phyloP scores from a whole-genome alignment of 179 eudicot species.

The Heliamphora pulchella region DNA sequence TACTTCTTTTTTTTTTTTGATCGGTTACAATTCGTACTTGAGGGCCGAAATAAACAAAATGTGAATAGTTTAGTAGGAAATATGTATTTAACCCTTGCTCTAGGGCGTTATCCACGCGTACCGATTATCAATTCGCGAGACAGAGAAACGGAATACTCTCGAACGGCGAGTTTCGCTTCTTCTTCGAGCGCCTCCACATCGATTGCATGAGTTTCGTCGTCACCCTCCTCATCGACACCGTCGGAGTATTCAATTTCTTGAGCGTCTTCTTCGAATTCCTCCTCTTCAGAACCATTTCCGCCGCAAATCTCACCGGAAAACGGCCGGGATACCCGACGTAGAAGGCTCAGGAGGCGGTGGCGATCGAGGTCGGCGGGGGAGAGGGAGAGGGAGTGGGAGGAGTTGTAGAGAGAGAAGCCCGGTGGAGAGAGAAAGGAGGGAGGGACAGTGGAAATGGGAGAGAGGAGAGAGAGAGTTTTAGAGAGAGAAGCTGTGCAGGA shows the following conservation, averaged over 20 bases:
- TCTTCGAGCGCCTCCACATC: slow-evolving; percentile 65
- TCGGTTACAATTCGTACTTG: no score
- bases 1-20: no score
- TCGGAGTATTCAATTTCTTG: slow-evolving; percentile 32
- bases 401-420: neutral
- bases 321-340: slow-evolving; percentile 21
- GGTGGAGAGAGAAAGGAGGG: neutral
- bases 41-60: no score
- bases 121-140: slow-evolving; percentile 51
- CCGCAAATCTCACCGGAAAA: slow-evolving; percentile 8
- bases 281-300: slow-evolving; percentile 11
- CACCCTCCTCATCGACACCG: slow-evolving; percentile 24
- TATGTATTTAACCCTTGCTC: no score
- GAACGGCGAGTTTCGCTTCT: slow-evolving; percentile 51
- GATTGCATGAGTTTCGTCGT: slow-evolving; percentile 19
- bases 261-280: slow-evolving; percentile 17
- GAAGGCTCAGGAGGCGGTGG: neutral
- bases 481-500: slow-evolving; percentile 18
- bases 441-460: neutral
- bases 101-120: slow-evolving; percentile 11
- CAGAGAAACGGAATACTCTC: slow-evolving; percentile 50
- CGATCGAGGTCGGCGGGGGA: slow-evolving; percentile 14
- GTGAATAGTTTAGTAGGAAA: no score
- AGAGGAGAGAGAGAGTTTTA: slow-evolving; percentile 17
- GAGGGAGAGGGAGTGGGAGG: slow-evolving; percentile 14